Conservation (phyloP, 208 protist genomes). For the Trypanosomatidae sp. region DNA sequence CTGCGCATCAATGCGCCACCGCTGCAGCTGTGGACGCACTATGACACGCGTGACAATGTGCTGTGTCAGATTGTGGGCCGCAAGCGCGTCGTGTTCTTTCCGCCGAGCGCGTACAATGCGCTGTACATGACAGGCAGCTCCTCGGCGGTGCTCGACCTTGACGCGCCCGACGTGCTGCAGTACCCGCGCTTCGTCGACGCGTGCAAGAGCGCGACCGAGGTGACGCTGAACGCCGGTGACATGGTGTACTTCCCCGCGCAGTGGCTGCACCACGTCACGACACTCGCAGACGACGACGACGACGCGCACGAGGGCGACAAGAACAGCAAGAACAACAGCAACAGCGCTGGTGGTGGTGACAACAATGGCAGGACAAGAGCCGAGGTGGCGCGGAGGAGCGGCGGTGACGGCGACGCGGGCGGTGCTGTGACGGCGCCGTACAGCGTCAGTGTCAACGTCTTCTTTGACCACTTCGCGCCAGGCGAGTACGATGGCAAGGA, state of each 20-base stretch:
- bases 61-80: constrained; percentile 82
- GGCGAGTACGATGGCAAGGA: constrained; percentile 74
- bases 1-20: constrained; percentile 80
- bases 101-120: constrained; percentile 73
- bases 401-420: neutral
- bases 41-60: constrained; percentile 91
- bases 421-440: constrained; percentile 3
- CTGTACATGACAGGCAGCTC: constrained; percentile 86
- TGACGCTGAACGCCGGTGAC: constrained; percentile 80
- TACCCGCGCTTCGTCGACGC: constrained; percentile 80
- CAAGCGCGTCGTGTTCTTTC: constrained; percentile 87
- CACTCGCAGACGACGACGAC: constrained; percentile 12
- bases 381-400: neutral
- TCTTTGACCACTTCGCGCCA: constrained; percentile 59
- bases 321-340: too few relatives aligned
- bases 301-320: too few relatives aligned
- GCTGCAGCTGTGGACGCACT: constrained; percentile 90
- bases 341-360: too few relatives aligned
- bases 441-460: constrained; percentile 82
- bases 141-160: constrained; percentile 72
- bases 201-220: constrained; percentile 46
- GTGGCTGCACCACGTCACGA: constrained; percentile 90
- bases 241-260: constrained; percentile 89
- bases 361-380: too few relatives aligned
- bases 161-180: constrained; percentile 46